Base-by-base conservation (phyloP, 106 monocot genomes). In the Posidonia australis region DNA sequence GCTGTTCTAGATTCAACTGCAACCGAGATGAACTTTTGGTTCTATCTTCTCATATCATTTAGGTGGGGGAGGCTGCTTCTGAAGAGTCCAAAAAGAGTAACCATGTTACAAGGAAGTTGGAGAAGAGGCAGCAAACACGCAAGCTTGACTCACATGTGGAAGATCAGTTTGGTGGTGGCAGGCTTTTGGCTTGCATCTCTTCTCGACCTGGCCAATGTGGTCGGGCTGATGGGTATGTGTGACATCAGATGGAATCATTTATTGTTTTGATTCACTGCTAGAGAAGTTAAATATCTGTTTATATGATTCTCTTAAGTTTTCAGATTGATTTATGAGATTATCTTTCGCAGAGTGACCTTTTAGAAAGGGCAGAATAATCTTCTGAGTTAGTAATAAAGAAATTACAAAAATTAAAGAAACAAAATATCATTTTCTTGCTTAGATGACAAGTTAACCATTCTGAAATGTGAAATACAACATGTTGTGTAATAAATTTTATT, bases 171-270 rank as follows among this genome's bases (percentile, higher is more conserved):
- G 74, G 77, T 13, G 42, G 77, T 53, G 82, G 82, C 7, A 74
- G 82, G 44, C 51, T 82, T 42, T 60, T 77, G 46, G 82, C 82
- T 47, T 59, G 60, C 45, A 77, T 82, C 46, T 69, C 82, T 29
- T 82, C 82, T 23, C 77, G 82, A 45, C 82, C 82, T 54, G 82
- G 82, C 36, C 82, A 82, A 52, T 67, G 77, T 67, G 74, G 74
- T 13, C 13, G 74, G 5, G 57, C 59, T 51, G 74, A 74, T 43
- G 74, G 74, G 74, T 74, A 67, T 29, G 56, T 13, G 13, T 0
- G 1, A 3, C 30, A 27, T 21, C 28, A 49, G 3, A 14, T 49
- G 4, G 5, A 12, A 49, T 17, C 4, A 49, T 14, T 17, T 3
- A 49, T 17, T 17, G 3, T 5, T 17, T n/a, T n/a, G n/a, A n/a